These are phyloP conservation scores for Dryas alaskensis DNA, from an alignment of 306 rosid genomes.

Conservation along the genomic window DNA sequence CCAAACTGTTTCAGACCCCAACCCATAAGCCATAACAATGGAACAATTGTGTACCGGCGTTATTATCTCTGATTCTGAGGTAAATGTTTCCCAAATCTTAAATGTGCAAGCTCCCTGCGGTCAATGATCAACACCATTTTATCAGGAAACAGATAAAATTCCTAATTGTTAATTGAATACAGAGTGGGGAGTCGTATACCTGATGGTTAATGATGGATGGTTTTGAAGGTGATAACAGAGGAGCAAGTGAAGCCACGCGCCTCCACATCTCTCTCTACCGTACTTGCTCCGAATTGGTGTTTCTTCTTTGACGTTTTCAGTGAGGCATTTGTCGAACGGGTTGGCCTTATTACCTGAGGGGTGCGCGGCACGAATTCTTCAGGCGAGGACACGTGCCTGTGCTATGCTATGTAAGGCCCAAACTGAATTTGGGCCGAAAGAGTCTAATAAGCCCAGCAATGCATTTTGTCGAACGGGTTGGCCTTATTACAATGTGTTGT, in stretches of 20 bases:
- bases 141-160: slow-evolving; percentile 12
- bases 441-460: too few species aligned
- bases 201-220: slow-evolving; percentile 28
- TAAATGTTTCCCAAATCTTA: slow-evolving; percentile 36
- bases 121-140: neutral
- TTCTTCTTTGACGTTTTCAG: neutral
- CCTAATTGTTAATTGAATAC: neutral
- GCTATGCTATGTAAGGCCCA: neutral
- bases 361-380: neutral
- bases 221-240: slow-evolving; percentile 33
- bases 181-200: slow-evolving; percentile 21
- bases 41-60: slow-evolving; percentile 31
- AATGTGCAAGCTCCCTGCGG: slow-evolving; percentile 41
- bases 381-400: too few species aligned
- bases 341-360: neutral
- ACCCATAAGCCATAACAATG: neutral
- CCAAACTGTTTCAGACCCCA: neutral
- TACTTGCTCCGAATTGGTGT: neutral
- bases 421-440: neutral
- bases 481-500: too few species aligned
- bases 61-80: slow-evolving; percentile 31
- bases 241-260: slow-evolving; percentile 41
- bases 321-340: slow-evolving; percentile 36
- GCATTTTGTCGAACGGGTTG: too few species aligned
- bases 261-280: slow-evolving; percentile 48